A percentile compares a stretch with the other conserved stretches of the same genome.
Evolutionary conservation across 352 stramenopile genomes (phyloP).

Genomic region (Blastocystis sp.): DNA sequence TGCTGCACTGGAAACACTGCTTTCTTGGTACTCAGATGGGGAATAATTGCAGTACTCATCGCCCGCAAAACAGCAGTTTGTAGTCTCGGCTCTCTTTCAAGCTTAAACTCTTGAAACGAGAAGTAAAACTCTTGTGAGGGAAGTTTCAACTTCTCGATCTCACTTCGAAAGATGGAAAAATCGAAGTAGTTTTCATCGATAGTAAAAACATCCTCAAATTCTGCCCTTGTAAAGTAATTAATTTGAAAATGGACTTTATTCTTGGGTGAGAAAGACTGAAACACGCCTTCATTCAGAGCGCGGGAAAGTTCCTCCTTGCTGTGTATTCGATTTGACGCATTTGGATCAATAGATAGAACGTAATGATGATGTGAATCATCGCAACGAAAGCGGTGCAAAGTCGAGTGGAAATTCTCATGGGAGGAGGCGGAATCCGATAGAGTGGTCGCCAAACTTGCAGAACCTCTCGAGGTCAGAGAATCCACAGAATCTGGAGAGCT

Average conservation of each 20-base stretch:
- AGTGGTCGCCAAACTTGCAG: neutral
- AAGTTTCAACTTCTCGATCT: conserved; percentile 18
- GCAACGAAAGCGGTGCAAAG: neutral
- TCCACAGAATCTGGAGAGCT: neutral
- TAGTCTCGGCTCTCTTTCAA: conserved; percentile 14
- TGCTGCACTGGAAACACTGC: conserved; percentile 34
- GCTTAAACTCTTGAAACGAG: conserved; percentile 12
- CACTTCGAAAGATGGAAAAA: conserved; percentile 30
- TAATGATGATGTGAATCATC: neutral
- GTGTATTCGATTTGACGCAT: neutral
- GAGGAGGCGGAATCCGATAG: neutral
- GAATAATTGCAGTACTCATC: neutral
- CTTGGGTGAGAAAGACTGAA: neutral
- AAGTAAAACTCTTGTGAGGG: conserved; percentile 47
- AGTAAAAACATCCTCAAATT: conserved; percentile 12
- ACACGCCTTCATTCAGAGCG: neutral
- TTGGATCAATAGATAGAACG: neutral
- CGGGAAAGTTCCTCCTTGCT: neutral
- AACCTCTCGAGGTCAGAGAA: neutral
- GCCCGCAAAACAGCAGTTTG: neutral
- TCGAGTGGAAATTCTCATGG: neutral
- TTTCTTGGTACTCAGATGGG: neutral
- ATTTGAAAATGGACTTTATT: conserved; percentile 45
- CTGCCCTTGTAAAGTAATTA: neutral
- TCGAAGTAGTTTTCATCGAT: conserved; percentile 30